Evolutionary conservation across 768 basidiomycete genomes (phyloP), one percentile per base, ranked within the genome.

Genomic region (Boletus reticuloceps): DNA sequence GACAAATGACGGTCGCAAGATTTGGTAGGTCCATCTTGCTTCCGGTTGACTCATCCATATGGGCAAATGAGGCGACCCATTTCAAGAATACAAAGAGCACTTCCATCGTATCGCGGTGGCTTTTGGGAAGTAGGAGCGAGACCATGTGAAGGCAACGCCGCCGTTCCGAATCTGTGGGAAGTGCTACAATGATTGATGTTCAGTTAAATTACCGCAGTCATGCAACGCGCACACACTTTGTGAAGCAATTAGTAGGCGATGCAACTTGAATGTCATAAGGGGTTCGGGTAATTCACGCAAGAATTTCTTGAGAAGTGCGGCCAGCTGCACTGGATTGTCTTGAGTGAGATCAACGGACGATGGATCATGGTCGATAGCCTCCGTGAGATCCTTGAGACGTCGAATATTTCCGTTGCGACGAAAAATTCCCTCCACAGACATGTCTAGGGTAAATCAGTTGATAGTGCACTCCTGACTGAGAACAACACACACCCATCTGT

Each of bases 401-500:
- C 94, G 83, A 66, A 98, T 98, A 69, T 98, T 98, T 50, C 97
- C 97, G 65, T 95, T 97, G 76, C 95, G 94, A 52, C 97, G 84
- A 81, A 99, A 99, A 60, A 99, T 96, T 54, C 97, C 97, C 74
- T 98, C 97, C 39, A 99, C 81, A 10, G 97, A 98, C 92, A 99
- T 94, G 75, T 99, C 97, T 98, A 49, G 49, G 36, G 44, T 32
- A 32, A 25, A 31, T 67, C 40, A 41, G 42, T 51, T 25, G 52
- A 38, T 17, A 17, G 42, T 25, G 34, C 37, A 29, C 10, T 46
- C 42, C 29, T 48, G 29, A 50, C 34, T 45, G 41, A 58, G 20
- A 55, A 50, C 29, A 19, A 37, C 36, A 51, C 88, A 59, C 53
- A 97, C 96, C 96, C 97, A 98, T 98, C 71, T 98, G 95, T 67